Conservation (phyloP, 2,329 filamentous ascomycete species). For the Grosmannia serpens region DNA sequence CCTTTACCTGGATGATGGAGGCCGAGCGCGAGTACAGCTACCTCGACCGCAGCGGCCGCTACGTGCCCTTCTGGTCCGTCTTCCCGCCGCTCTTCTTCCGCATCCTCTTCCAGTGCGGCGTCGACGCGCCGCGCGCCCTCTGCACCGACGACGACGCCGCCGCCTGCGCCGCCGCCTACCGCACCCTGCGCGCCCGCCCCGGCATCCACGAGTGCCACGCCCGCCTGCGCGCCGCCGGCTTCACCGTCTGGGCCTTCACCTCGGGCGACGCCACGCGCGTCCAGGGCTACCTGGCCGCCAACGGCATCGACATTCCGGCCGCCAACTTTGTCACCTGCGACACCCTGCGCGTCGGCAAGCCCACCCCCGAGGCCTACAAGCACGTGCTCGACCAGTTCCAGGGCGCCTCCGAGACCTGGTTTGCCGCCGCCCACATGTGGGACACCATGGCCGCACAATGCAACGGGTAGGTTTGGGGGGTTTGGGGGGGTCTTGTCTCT, state of each 20-base stretch:
- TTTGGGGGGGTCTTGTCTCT: too few species aligned
- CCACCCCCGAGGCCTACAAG: constrained; percentile 31
- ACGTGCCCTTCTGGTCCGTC: constrained; percentile 26
- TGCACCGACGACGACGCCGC: constrained; percentile 27
- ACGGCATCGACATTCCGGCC: background rate
- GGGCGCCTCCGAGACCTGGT: too few species aligned
- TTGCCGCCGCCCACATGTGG: too few species aligned
- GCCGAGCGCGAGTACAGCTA: constrained; percentile 35
- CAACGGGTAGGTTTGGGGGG: too few species aligned
- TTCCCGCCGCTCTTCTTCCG: constrained; percentile 31
- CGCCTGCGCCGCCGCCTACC: constrained; percentile 23
- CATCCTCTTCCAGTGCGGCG: constrained; percentile 25
- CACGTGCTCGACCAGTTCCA: constrained; percentile 18
- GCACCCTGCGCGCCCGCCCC: constrained; percentile 19
- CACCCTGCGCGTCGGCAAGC: constrained; percentile 31
- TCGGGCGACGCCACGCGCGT: constrained; percentile 35
- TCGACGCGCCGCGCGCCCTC: constrained; percentile 24
- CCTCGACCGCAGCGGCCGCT: constrained; percentile 26
- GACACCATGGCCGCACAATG: too few species aligned
- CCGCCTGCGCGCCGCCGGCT: constrained; percentile 29
- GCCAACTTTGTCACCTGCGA: constrained; percentile 40
- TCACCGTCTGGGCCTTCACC: constrained; percentile 40
- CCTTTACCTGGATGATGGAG: constrained; percentile 29
- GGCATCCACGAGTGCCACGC: constrained; percentile 26
- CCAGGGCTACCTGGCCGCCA: constrained; percentile 33